Base-by-base conservation (phyloP, 306 rosid species). In the Inga laurina region DNA sequence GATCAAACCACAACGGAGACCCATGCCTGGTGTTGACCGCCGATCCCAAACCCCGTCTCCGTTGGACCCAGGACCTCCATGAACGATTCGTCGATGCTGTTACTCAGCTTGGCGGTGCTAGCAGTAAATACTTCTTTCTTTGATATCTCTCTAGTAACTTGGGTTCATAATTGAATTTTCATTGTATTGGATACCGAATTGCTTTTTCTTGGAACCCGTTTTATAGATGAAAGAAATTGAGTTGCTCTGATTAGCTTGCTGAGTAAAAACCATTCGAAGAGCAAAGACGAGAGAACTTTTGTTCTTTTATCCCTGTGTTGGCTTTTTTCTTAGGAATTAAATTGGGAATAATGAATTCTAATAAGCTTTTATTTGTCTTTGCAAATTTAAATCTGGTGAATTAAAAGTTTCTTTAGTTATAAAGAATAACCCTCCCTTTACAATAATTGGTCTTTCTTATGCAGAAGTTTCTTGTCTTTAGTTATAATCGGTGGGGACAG, bases 21-120 rank as follows among this genome's bases (percentile, higher is more conserved):
- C 97, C 99, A 19, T 94, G 99, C 52, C 95, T 96, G 18, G 99
- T 96, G 46, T 83, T 96, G 76, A 94, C 98, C 3, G 93, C 98
- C 76, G 98, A 94, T 90, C 98, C 98, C n/a, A 94, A 94, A 77
- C 99, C 99, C 46, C 97, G 99, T 16, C 99, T 96, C 83, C 98
- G 99, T 0, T 96, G 99, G 99, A 96, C 99, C 15, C 91, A 95
- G 59, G 99, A 96, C 88, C 94, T 96, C 24, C 99, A 96, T 67
- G 99, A 96, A 59, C 93, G 99, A 13, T 96, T 96, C 51, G 89
- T 96, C 51, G 99, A 96, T 83, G 98, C 99, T 2, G 99, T 96
- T 34, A 91, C 97, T 52, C 98, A 96, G 85, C 99, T 96, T 73
- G 99, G 99, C 32, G 98, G 98, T 79, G 88, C 98, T 44, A 59